phyloP scores from a whole-genome alignment of 2,329 filamentous ascomycete genomes.

The Volutella citrinella region DNA sequence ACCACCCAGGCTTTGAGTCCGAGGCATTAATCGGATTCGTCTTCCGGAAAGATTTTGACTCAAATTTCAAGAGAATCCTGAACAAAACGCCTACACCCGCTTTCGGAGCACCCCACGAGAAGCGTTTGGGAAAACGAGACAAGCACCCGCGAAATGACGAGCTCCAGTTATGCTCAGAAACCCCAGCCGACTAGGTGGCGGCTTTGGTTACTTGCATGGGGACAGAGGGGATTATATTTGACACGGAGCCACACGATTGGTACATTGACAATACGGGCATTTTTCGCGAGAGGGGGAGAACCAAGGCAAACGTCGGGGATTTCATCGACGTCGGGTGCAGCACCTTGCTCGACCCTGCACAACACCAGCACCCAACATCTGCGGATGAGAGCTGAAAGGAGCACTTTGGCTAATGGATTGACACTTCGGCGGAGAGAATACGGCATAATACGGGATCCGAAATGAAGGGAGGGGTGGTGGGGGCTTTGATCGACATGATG shows the following conservation, averaged over 20 bases:
- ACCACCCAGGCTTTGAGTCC: conserved; percentile 11
- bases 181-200: conserved; percentile 20
- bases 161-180: conserved; percentile 2
- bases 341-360: too few species aligned
- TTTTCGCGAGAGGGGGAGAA: conserved; percentile 17
- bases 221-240: conserved; percentile 12
- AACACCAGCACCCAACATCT: too few species aligned
- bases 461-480: too few species aligned
- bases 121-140: background rate
- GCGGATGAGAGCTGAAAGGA: conserved; percentile 6
- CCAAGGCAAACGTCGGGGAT: conserved; percentile 8
- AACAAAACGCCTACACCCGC: too few species aligned
- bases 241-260: conserved; percentile 18
- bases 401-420: too few species aligned
- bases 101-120: background rate
- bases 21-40: conserved; percentile 14
- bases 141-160: background rate
- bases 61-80: conserved; percentile 7
- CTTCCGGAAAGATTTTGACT: conserved; percentile 16
- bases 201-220: conserved; percentile 14
- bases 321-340: conserved; percentile 7
- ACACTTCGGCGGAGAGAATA: too few species aligned
- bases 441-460: too few species aligned
- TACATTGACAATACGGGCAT: conserved; percentile 19
- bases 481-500: too few species aligned